Evolutionary conservation across 108 stramenopile species (phyloP).

Genomic region (Schizochytrium sp.): DNA sequence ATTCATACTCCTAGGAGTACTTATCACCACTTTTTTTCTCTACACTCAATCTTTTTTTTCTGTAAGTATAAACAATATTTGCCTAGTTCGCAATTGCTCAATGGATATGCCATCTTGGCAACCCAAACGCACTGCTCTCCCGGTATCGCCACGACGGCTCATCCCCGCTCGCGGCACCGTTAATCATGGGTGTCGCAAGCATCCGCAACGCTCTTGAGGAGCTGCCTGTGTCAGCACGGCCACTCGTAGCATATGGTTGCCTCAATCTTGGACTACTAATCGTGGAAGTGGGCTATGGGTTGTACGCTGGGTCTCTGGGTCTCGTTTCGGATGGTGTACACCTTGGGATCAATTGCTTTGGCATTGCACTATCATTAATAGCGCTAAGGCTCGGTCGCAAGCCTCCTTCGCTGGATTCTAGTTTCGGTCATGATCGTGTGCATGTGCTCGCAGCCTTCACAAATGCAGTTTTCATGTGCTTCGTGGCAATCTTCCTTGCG

Average conservation of each 20-base stretch:
- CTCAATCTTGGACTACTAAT: conserved; percentile 16
- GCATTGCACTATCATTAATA: background rate
- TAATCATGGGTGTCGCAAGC: background rate
- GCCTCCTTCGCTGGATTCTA: conserved; percentile 5
- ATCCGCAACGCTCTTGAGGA: background rate
- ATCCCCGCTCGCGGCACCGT: too few relatives aligned
- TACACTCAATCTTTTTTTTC: too few relatives aligned
- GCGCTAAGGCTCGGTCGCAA: background rate
- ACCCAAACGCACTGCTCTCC: too few relatives aligned
- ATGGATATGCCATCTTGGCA: too few relatives aligned
- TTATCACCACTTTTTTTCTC: too few relatives aligned
- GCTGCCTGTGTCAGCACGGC: conserved; percentile 30
- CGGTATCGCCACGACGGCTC: too few relatives aligned
- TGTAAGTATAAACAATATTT: too few relatives aligned
- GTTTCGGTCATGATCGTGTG: conserved; percentile 31
- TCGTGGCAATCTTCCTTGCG: conserved; percentile 23
- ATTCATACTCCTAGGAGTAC: too few relatives aligned
- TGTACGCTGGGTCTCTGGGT: conserved; percentile 31
- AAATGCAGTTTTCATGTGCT: conserved; percentile 56
- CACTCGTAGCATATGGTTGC: background rate
- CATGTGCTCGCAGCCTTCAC: conserved; percentile 54
- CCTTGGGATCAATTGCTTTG: conserved; percentile 56
- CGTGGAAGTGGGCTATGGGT: conserved; percentile 52
- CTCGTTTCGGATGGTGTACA: conserved; percentile 51
- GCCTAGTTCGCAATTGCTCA: too few relatives aligned